phyloP scores from a whole-genome alignment of 2,329 filamentous ascomycete species.

The Neonectria magnoliae region DNA sequence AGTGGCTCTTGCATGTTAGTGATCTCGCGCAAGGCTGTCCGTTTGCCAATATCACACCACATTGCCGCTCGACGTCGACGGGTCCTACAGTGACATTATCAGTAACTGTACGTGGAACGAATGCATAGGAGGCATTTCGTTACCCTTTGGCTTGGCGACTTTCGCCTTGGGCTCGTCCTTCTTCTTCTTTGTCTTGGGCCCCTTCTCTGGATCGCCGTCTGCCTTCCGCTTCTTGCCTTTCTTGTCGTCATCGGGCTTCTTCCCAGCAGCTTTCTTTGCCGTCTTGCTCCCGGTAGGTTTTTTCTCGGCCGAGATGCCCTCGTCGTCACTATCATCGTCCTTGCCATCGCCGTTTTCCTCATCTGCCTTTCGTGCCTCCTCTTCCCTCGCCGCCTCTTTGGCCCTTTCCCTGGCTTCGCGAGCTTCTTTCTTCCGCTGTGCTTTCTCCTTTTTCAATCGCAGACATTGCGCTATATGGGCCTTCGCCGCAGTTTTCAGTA shows the following conservation, averaged over 20 bases:
- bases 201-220: constrained; percentile 80
- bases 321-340: constrained; percentile 59
- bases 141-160: constrained; percentile 83
- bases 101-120: constrained; percentile 19
- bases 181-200: constrained; percentile 90
- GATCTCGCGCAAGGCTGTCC: constrained; percentile 88
- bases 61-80: constrained; percentile 93
- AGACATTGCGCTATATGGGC: constrained; percentile 86
- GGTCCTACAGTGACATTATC: constrained; percentile 63
- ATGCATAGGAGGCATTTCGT: neutral
- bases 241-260: constrained; percentile 73
- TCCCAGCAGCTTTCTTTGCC: constrained; percentile 72
- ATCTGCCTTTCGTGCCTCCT: constrained; percentile 63
- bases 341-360: constrained; percentile 59
- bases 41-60: constrained; percentile 86
- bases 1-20: constrained; percentile 92
- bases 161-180: constrained; percentile 92
- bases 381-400: constrained; percentile 68
- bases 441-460: constrained; percentile 84
- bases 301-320: constrained; percentile 55
- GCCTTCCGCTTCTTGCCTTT: constrained; percentile 84
- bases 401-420: constrained; percentile 75
- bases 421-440: constrained; percentile 79
- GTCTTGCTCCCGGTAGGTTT: constrained; percentile 54
- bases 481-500: constrained; percentile 78